Conservation (phyloP, 345 rosid genomes). For the Aquilaria sinensis region DNA sequence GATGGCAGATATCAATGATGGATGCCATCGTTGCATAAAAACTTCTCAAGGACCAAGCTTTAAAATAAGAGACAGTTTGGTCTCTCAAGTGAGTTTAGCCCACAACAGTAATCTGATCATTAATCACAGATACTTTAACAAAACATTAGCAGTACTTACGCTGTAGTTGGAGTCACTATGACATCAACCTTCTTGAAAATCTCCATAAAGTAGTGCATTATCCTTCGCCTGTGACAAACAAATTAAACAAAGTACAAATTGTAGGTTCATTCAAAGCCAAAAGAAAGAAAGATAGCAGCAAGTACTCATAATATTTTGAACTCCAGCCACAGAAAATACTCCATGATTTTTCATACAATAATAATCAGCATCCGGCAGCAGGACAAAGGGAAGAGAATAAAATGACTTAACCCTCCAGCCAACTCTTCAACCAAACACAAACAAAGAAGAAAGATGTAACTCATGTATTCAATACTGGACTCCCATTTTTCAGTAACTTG, state of each 20-base stretch:
- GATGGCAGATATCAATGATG: too few relatives aligned
- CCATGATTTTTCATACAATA: too few relatives aligned
- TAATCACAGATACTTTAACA: too few relatives aligned
- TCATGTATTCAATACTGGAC: too few relatives aligned
- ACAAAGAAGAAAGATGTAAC: too few relatives aligned
- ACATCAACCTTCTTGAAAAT: constrained; percentile 78
- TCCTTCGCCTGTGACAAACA: constrained; percentile 61
- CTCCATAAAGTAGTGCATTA: constrained; percentile 72
- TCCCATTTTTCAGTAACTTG: too few relatives aligned
- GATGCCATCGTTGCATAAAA: not conserved
- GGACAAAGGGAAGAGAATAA: too few relatives aligned
- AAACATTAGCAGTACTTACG: constrained; percentile 29
- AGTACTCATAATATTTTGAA: too few relatives aligned
- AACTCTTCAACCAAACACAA: too few relatives aligned
- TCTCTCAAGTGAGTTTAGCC: not conserved
- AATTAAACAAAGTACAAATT: constrained; percentile 2
- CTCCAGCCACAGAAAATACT: too few relatives aligned
- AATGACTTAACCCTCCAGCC: too few relatives aligned
- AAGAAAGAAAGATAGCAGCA: not conserved
- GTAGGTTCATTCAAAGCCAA: not conserved
- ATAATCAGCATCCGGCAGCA: too few relatives aligned
- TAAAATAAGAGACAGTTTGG: not conserved
- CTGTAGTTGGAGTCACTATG: constrained; percentile 85
- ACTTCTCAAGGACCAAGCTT: not conserved
- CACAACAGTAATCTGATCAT: not conserved